Evolutionary conservation across 1,139 yeast genomes (phyloP).

Genomic region (Sugiyamaella pinicola): DNA sequence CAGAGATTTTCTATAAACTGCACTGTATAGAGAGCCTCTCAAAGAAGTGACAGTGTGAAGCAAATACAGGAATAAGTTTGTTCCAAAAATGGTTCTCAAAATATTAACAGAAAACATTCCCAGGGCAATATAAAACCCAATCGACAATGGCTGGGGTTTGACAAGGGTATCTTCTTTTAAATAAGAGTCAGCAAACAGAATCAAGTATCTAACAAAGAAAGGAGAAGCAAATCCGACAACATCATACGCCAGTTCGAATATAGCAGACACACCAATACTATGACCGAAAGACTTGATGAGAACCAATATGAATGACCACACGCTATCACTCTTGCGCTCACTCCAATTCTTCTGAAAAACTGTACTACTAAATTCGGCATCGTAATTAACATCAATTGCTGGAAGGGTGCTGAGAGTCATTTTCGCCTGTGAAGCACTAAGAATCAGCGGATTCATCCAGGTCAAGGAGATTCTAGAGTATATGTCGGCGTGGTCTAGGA

Average conservation of each 20-base stretch:
- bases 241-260: slow-evolving; percentile 72
- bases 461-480: slow-evolving; percentile 74
- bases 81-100: slow-evolving; percentile 78
- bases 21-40: slow-evolving; percentile 67
- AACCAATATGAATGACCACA: slow-evolving; percentile 65
- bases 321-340: slow-evolving; percentile 44
- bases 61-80: slow-evolving; percentile 56
- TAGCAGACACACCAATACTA: slow-evolving; percentile 63
- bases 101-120: slow-evolving; percentile 80
- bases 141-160: slow-evolving; percentile 54
- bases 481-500: slow-evolving; percentile 67
- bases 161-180: slow-evolving; percentile 40
- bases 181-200: slow-evolving; percentile 78
- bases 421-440: slow-evolving; percentile 67
- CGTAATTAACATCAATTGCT: slow-evolving; percentile 64
- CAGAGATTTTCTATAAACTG: slow-evolving; percentile 77
- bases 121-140: slow-evolving; percentile 77
- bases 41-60: slow-evolving; percentile 41
- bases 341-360: slow-evolving; percentile 61
- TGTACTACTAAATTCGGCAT: slow-evolving; percentile 52
- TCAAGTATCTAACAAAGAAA: slow-evolving; percentile 69
- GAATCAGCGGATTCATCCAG: slow-evolving; percentile 89
- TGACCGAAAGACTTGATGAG: slow-evolving; percentile 65
- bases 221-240: slow-evolving; percentile 72
- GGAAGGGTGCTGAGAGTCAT: slow-evolving; percentile 78